Conservation (phyloP, 1,284 basidiomycete genomes). For the Tremellales sp. region DNA sequence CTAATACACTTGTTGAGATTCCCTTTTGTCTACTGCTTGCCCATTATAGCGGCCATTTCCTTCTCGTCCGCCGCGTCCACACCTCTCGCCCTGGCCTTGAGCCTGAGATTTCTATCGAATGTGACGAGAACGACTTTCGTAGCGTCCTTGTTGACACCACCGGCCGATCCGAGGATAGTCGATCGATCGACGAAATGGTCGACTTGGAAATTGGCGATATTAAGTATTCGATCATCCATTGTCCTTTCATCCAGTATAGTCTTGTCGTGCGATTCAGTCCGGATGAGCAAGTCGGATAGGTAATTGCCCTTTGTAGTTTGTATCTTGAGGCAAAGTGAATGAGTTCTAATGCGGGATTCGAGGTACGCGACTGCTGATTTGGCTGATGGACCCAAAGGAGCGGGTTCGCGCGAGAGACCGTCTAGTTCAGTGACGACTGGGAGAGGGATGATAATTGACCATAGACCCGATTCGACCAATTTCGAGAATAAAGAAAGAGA, state of each 20-base stretch:
- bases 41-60: constrained; percentile 41
- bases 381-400: constrained; percentile 63
- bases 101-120: constrained; percentile 72
- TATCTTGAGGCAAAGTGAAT: constrained; percentile 76
- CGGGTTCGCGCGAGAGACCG: constrained; percentile 67
- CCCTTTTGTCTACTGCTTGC: too few species aligned
- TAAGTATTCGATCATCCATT: constrained; percentile 93
- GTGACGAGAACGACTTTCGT: constrained; percentile 84
- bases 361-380: constrained; percentile 69
- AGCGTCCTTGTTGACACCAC: constrained; percentile 47
- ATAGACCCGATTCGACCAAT: constrained; percentile 72
- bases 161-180: constrained; percentile 55
- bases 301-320: constrained; percentile 95
- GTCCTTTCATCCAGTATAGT: constrained; percentile 51
- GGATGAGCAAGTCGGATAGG: constrained; percentile 72
- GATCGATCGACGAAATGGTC: constrained; percentile 88
- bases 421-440: constrained; percentile 96
- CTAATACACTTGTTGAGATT: too few species aligned
- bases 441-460: constrained; percentile 87
- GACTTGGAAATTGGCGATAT: constrained; percentile 85
- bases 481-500: constrained; percentile 67
- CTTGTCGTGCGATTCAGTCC: constrained; percentile 73
- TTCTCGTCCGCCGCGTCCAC: constrained; percentile 47
- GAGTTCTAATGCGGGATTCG: constrained; percentile 67
- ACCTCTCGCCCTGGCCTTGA: constrained; percentile 45